Percentiles rank a stretch among this genome's conserved stretches.
phyloP scores from a whole-genome alignment of 2,329 filamentous ascomycete genomes.

The Fusarium sp. region DNA sequence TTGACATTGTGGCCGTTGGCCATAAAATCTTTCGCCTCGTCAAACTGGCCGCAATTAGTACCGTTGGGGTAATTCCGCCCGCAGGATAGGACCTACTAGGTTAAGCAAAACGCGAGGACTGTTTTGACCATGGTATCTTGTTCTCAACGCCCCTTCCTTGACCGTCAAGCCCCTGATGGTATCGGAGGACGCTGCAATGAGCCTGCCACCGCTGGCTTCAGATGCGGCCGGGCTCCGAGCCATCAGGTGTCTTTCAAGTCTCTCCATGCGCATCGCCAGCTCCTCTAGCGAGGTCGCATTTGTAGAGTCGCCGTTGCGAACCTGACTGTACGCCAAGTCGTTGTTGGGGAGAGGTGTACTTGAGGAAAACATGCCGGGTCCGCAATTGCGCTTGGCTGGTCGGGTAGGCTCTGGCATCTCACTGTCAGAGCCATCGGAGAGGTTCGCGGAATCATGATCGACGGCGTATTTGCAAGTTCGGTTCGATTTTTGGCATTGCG shows the following conservation, averaged over 20 bases:
- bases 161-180: constrained; percentile 67
- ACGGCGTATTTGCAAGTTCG: constrained; percentile 68
- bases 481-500: constrained; percentile 72
- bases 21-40: constrained; percentile 68
- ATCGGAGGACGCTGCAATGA: constrained; percentile 57
- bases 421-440: constrained; percentile 66
- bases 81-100: constrained; percentile 58
- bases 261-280: constrained; percentile 65
- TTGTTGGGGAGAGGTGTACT: constrained; percentile 41
- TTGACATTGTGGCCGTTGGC: constrained; percentile 58
- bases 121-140: constrained; percentile 69
- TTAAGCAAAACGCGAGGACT: constrained; percentile 69
- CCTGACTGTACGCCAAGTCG: constrained; percentile 45
- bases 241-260: constrained; percentile 67
- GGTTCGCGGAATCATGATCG: constrained; percentile 63
- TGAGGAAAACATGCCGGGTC: constrained; percentile 44
- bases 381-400: constrained; percentile 58
- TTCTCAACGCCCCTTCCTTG: constrained; percentile 63
- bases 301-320: constrained; percentile 53
- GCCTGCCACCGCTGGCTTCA: constrained; percentile 52
- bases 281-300: constrained; percentile 62
- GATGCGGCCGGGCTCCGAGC: constrained; percentile 59
- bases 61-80: not conserved
- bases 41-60: constrained; percentile 59
- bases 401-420: constrained; percentile 54